phyloP scores from a whole-genome alignment of 441 rosid genomes.

The Metrosideros polymorpha region DNA sequence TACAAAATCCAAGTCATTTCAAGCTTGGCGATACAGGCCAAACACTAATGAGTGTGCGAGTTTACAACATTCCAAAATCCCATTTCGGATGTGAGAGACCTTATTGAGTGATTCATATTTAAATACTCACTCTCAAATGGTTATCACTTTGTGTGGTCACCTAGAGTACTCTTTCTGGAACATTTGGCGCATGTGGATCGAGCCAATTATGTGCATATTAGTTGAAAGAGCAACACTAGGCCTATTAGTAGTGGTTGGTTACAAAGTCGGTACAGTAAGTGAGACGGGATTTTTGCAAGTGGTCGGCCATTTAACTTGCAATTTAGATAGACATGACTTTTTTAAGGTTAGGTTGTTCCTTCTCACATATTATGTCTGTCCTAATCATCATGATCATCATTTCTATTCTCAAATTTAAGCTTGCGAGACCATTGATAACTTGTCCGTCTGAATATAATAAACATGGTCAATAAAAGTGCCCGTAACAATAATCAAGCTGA shows the following conservation, averaged over 20 bases:
- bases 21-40: neutral
- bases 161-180: neutral
- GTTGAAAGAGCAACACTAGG: neutral
- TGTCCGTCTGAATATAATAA: too few species aligned
- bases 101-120: neutral
- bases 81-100: neutral
- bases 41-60: neutral
- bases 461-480: neutral
- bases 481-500: neutral
- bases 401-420: neutral
- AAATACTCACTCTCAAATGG: neutral
- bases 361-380: neutral
- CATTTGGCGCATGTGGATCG: rapidly evolving
- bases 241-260: neutral
- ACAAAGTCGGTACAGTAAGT: neutral
- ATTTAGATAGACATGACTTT: too few species aligned
- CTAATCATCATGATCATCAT: neutral
- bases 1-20: rapidly evolving
- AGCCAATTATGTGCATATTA: neutral
- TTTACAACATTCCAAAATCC: neutral
- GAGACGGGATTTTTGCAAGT: neutral
- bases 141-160: neutral
- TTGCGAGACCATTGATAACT: neutral
- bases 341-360: neutral
- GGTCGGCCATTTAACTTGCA: too few species aligned